Percentiles rank a stretch among this genome's conserved stretches.
Evolutionary conservation across 768 basidiomycete species (phyloP).

Genomic region (Termitomyces sp.): DNA sequence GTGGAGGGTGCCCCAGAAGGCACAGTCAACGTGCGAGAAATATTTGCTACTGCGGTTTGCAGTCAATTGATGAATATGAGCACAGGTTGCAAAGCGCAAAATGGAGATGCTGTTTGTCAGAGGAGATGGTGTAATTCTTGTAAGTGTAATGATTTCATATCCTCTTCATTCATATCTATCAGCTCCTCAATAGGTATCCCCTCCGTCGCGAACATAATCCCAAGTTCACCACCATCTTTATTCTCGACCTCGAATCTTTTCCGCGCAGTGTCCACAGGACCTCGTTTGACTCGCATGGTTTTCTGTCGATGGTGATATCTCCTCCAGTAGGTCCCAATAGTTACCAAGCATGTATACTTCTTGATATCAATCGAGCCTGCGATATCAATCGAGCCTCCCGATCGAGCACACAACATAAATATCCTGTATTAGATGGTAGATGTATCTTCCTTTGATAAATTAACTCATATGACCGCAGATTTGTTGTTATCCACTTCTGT

Average conservation of each 20-base stretch:
- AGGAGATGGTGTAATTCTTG: conserved; percentile 95
- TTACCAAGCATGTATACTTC: not conserved
- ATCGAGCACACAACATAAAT: not conserved
- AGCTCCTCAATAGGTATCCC: conserved; percentile 54
- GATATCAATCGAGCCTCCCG: not conserved
- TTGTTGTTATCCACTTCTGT: not conserved
- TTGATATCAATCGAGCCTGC: no score
- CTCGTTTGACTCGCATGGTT: conserved; percentile 1
- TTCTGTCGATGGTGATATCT: not conserved
- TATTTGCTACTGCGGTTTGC: not conserved
- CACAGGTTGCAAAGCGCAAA: conserved; percentile 84
- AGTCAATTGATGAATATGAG: not conserved
- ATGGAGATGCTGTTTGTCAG: conserved; percentile 98
- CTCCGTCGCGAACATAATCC: conserved; percentile 64
- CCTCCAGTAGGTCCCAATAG: conserved; percentile 1
- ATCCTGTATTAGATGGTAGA: conserved; percentile 4
- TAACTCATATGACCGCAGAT: not conserved
- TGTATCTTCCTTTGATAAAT: not conserved
- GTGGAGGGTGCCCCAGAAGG: conserved; percentile 59
- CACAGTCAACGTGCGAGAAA: conserved; percentile 54
- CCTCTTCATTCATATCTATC: conserved; percentile 7
- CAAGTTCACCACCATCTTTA: not conserved
- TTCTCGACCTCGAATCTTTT: conserved; percentile 7
- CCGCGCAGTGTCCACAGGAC: conserved; percentile 14
- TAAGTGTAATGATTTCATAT: conserved; percentile 30